These are phyloP conservation scores for Begonia loranthoides DNA, from an alignment of 306 rosid genomes.

Conservation along the genomic window DNA sequence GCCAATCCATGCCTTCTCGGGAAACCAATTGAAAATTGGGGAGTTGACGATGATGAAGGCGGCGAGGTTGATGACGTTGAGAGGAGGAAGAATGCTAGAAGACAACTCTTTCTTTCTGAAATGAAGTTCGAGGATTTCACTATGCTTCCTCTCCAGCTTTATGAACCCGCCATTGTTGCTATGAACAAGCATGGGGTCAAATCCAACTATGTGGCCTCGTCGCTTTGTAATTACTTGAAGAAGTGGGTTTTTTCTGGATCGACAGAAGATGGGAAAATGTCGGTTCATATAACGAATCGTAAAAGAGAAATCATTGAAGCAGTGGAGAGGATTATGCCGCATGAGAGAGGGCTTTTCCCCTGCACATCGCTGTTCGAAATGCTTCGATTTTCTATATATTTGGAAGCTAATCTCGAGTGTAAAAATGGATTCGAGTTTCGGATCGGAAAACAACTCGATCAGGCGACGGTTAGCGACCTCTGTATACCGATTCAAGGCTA, in stretches of 20 bases:
- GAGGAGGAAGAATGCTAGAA: conserved; percentile 19
- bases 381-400: conserved; percentile 17
- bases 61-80: conserved; percentile 3
- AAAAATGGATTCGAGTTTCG: conserved; percentile 28
- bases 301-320: conserved; percentile 41
- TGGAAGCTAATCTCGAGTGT: conserved; percentile 25
- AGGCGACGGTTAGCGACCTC: conserved; percentile 34
- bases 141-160: conserved; percentile 22
- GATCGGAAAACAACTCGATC: conserved; percentile 36
- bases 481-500: conserved; percentile 19
- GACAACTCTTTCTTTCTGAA: conserved; percentile 30
- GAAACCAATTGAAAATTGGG: conserved; percentile 16
- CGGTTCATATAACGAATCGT: conserved; percentile 12
- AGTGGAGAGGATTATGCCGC: conserved; percentile 37
- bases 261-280: conserved; percentile 9
- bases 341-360: conserved; percentile 15
- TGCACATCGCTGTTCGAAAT: conserved; percentile 26
- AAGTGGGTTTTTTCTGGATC: conserved; percentile 20
- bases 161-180: conserved; percentile 23
- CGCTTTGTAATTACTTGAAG: conserved; percentile 22
- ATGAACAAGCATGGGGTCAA: conserved; percentile 23
- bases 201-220: conserved; percentile 18
- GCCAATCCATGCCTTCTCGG: conserved; percentile 29
- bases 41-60: conserved; percentile 1
- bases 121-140: conserved; percentile 28